Evolutionary conservation across 1,284 basidiomycete species (phyloP), one percentile per base, ranked within the genome.

Genomic region (Sparassis latifolia): DNA sequence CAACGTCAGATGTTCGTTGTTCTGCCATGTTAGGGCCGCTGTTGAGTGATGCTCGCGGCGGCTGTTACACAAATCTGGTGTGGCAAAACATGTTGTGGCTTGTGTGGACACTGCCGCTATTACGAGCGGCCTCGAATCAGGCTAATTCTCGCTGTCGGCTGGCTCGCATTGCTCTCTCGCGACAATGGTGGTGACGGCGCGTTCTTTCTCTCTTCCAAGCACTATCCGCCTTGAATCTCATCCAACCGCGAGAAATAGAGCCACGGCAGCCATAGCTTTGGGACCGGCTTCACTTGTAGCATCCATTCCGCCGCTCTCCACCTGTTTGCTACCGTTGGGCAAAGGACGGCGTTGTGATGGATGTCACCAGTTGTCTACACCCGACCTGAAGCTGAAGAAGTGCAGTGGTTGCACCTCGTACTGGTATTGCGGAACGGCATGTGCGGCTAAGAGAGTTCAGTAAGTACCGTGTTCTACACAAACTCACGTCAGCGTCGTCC

Each of bases 341-440:
- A 86, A 87, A 57, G 74, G 81, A 10, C 68, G 59, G 20, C 71
- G 86, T 52, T 89, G 86, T 56, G 86, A 89, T 62, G 62, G 67
- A 35, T 89, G 86, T 58, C 74, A 80, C 56, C 62, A 63, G 5
- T 37, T 52, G 9, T 58, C 58, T 31, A 54, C 46, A 1, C 59
- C 55, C 10, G 51, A 39, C 10, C 62, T 78, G 39, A 73, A 65
- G 48, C 58, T 70, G 10, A 59, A 54, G 33, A 75, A 72, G 59
- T 88, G 86, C 57, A 73, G 77, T 2, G 79, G 80, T 10, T 88
- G 85, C 56, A 77, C 73, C 12, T 74, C 76, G 0, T 87, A 84
- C 62, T 88, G 79, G 76, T 89, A 89, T 59, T 89, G 86, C 59
- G 74, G 76, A 55, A 57, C 66, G 31, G 60, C 70, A 63, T 89